These are phyloP conservation scores for Plenodomus biglobosus DNA, from an alignment of 2,329 filamentous ascomycete species.

Conservation along the genomic window DNA sequence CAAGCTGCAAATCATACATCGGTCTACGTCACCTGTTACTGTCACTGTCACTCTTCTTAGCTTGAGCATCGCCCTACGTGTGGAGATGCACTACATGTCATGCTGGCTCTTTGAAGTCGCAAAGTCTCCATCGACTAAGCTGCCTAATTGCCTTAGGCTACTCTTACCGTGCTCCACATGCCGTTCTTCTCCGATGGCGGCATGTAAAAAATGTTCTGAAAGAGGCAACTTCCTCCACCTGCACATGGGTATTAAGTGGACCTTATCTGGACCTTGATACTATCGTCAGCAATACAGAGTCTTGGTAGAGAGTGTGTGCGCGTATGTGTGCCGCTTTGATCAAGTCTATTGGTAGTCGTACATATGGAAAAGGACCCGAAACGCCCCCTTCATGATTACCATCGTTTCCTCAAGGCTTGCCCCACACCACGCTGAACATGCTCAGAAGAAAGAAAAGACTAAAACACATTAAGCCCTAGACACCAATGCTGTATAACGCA, in stretches of 20 bases:
- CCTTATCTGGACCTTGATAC: neutral
- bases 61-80: neutral
- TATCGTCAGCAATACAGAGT: neutral
- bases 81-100: neutral
- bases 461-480: neutral
- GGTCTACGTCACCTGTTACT: neutral
- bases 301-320: neutral
- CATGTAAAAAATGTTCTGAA: slow-evolving; percentile 3
- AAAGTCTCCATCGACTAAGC: slow-evolving; percentile 11
- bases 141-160: slow-evolving; percentile 10
- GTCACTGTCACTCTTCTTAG: too few relatives aligned
- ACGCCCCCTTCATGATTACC: neutral
- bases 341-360: neutral
- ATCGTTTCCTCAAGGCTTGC: neutral
- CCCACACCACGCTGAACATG: neutral
- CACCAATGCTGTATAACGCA: neutral
- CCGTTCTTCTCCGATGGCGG: slow-evolving; percentile 11
- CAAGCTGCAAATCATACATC: slow-evolving; percentile 2
- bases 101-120: neutral
- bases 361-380: neutral
- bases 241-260: neutral
- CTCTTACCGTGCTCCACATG: slow-evolving; percentile 14
- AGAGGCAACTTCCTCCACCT: slow-evolving; percentile 1
- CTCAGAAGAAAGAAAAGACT: neutral
- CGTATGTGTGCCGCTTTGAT: neutral